Evolutionary conservation across 2,329 filamentous ascomycete species (phyloP).

Genomic region (Pseudonectria buxi): DNA sequence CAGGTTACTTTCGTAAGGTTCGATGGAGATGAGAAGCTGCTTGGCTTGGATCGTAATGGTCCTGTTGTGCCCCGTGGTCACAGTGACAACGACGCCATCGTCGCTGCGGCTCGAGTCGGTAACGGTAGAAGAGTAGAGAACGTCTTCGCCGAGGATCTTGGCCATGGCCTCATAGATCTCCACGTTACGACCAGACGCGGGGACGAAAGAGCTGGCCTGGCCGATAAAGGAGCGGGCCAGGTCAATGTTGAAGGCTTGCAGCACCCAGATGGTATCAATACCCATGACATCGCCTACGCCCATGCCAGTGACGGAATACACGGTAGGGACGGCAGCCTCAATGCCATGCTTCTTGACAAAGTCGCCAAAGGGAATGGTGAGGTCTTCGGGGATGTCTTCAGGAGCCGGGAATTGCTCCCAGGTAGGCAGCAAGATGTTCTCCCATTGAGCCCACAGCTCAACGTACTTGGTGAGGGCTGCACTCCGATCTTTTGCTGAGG

Average conservation of each 20-base stretch:
- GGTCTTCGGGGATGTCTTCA: constrained; percentile 17
- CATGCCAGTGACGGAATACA: constrained; percentile 34
- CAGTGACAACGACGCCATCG: constrained; percentile 18
- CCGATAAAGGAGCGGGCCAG: constrained; percentile 28
- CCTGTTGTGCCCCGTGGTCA: constrained; percentile 17
- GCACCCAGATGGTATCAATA: constrained; percentile 37
- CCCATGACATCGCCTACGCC: constrained; percentile 39
- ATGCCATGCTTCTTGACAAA: constrained; percentile 43
- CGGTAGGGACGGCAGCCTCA: constrained; percentile 31
- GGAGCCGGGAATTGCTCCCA: constrained; percentile 37
- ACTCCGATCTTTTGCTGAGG: constrained; percentile 12
- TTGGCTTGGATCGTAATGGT: constrained; percentile 25
- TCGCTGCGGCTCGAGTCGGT: constrained; percentile 22
- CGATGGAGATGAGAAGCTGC: constrained; percentile 30
- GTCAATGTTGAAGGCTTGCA: constrained; percentile 34
- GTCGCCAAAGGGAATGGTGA: constrained; percentile 40
- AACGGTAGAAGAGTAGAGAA: constrained; percentile 31
- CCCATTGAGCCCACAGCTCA: constrained; percentile 23
- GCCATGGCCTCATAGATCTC: constrained; percentile 34
- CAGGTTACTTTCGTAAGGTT: constrained; percentile 28
- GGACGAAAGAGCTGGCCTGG: constrained; percentile 23
- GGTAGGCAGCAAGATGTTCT: constrained; percentile 26
- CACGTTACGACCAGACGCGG: constrained; percentile 30
- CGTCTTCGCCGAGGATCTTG: constrained; percentile 27
- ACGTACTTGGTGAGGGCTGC: constrained; percentile 23